Evolutionary conservation across 169 alveolate genomes (phyloP).

Genomic region (Amoebophrya sp.): DNA sequence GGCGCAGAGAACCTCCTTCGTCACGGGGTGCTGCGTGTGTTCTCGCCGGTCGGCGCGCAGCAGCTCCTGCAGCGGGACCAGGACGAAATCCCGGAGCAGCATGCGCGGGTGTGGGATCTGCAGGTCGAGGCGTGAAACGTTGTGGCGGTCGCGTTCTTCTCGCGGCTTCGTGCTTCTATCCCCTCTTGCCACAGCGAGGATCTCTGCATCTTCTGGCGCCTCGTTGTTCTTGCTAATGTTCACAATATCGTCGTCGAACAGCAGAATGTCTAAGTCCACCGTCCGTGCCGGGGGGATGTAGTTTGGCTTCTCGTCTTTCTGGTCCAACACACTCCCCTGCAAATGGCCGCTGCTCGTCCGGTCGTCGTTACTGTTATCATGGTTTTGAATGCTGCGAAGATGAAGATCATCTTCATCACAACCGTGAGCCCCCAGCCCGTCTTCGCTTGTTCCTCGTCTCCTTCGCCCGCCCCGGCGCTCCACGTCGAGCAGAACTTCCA

Average conservation of each 20-base stretch:
- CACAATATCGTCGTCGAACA: slow-evolving; percentile 6
- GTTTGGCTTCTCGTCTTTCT: not conserved
- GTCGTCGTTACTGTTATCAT: no score
- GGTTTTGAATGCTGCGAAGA: no score
- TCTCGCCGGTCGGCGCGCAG: not conserved
- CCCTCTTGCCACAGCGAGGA: not conserved
- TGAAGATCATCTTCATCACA: no score
- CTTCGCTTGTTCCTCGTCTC: not conserved
- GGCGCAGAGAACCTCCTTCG: not conserved
- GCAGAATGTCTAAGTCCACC: slow-evolving; percentile 27
- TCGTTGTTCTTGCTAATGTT: no score
- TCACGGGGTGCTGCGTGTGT: not conserved
- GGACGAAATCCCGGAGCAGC: slow-evolving; percentile 29
- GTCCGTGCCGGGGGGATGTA: slow-evolving; percentile 1
- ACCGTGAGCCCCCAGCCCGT: not conserved
- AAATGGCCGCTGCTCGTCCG: no score
- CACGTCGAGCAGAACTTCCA: not conserved
- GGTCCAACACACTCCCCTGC: not conserved
- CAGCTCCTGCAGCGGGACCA: not conserved
- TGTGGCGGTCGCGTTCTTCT: not conserved
- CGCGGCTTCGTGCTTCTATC: not conserved
- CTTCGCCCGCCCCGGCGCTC: not conserved
- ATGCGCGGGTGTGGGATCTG: slow-evolving; percentile 34
- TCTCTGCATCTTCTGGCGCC: not conserved
- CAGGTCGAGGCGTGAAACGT: not conserved